Conservation (phyloP, 805 yeast species). For the Starmerella potacharoeniae region DNA sequence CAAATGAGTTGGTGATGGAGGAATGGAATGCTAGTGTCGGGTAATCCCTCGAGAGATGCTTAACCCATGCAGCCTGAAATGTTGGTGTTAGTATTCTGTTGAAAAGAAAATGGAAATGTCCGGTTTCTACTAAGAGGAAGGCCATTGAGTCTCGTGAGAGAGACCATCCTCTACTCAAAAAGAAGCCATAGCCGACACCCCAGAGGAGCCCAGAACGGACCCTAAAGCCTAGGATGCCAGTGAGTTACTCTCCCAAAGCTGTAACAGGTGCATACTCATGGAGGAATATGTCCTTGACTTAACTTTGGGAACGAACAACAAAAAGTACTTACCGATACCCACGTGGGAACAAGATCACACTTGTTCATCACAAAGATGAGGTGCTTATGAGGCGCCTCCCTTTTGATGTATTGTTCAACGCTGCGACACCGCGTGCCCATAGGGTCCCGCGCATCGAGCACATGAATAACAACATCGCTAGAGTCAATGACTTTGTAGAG, state of each 20-base stretch:
- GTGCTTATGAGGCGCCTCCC: constrained; percentile 95
- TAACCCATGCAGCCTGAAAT: constrained; percentile 94
- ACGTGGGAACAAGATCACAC: constrained; percentile 96
- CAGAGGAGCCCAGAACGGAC: constrained; percentile 40
- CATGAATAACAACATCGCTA: constrained; percentile 93
- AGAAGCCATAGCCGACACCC: constrained; percentile 40
- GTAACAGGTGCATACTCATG: constrained; percentile 80
- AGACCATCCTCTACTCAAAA: constrained; percentile 64
- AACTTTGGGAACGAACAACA: constrained; percentile 53
- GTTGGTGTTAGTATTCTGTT: constrained; percentile 28
- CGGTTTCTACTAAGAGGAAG: constrained; percentile 79
- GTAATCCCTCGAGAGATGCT: constrained; percentile 76
- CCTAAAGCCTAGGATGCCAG: constrained; percentile 41
- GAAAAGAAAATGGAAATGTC: constrained; percentile 36
- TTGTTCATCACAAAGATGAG: constrained; percentile 87
- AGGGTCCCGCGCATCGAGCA: constrained; percentile 95
- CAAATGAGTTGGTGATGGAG: constrained; percentile 91
- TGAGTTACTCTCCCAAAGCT: constrained; percentile 77
- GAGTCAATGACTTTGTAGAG: constrained; percentile 94
- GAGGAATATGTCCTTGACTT: constrained; percentile 33
- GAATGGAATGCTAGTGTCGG: constrained; percentile 98
- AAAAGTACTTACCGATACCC: constrained; percentile 89
- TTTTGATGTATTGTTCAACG: constrained; percentile 83
- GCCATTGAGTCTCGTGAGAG: constrained; percentile 22
- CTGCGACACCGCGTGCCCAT: constrained; percentile 88